Evolutionary conservation across 352 stramenopile genomes (phyloP), one percentile per base, ranked within the genome.

Genomic region (Halophytophthora batemanensis): DNA sequence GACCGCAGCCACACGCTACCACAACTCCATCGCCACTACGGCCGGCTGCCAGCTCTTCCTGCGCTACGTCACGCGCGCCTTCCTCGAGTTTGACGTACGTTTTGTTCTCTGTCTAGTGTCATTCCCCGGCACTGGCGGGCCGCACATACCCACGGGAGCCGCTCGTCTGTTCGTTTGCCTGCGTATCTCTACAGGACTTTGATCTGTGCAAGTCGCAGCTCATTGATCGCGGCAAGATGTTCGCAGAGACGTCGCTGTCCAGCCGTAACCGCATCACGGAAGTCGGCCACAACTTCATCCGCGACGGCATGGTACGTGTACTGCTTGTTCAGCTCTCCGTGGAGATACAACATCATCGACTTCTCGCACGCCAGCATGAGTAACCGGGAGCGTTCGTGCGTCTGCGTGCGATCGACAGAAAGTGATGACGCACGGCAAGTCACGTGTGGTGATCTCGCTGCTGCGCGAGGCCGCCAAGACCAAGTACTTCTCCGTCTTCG

Each of bases 391-490:
- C 43, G 17, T 50, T 50, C 1, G 23, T 53, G 18, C 38, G 15
- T 36, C 31, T 28, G 1, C 12, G 34, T 35, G n/a, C 59, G 11
- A 15, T 11, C 0, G 14, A 38, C 48, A 89, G 78, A 82, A 78
- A 45, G 90, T 99, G 18, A 57, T 99, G 37, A 98, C 91, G 2
- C 95, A 98, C 69, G 96, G 96, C 33, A 88, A 86, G 53, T 97
- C 82, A 44, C 77, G 90, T 10, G 95, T 98, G 0, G 95, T 98
- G 6, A 91, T 95, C 33, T 79, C 79, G 15, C 64, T 98, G 42
- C 65, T 98, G 25, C 61, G 89, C 17, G 77, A 96, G 62, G 95
- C 95, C 6, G 90, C 90, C 13, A 86, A 96, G 53, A 93, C 74
- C 29, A 96, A 97, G 51, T 81, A 98, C 50, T 99, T 98, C 66